phyloP scores from a whole-genome alignment of 805 yeast genomes.

The Metschnikowia orientalis region DNA sequence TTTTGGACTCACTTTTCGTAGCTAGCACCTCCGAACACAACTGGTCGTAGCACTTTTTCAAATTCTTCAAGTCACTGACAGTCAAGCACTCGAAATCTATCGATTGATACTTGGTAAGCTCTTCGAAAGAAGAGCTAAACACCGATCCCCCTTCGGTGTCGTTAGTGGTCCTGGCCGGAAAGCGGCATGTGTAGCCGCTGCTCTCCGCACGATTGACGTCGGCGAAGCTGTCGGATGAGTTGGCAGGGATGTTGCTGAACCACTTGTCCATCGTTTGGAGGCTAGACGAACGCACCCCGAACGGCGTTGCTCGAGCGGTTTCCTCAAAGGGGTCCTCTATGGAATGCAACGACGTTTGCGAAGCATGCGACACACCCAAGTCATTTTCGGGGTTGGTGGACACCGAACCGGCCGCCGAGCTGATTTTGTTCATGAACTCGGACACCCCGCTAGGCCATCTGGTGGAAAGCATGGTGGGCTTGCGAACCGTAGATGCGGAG shows the following conservation, averaged over 20 bases:
- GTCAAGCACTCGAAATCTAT: slow-evolving; percentile 35
- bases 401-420: slow-evolving; percentile 18
- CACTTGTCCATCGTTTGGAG: slow-evolving; percentile 42
- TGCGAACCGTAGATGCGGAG: slow-evolving; percentile 1
- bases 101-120: slow-evolving; percentile 31
- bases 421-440: slow-evolving; percentile 41
- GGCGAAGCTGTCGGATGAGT: slow-evolving; percentile 3
- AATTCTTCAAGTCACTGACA: slow-evolving; percentile 29
- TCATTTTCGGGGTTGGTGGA: slow-evolving; percentile 4
- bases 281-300: slow-evolving; percentile 34
- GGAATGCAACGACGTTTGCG: slow-evolving; percentile 33
- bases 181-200: slow-evolving; percentile 8
- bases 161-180: slow-evolving; percentile 10
- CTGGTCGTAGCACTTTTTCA: slow-evolving; percentile 37
- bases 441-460: slow-evolving; percentile 39
- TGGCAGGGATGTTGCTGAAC: slow-evolving; percentile 32
- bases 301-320: slow-evolving; percentile 22
- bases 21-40: slow-evolving; percentile 25
- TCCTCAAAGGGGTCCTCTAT: slow-evolving; percentile 23
- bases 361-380: slow-evolving; percentile 9
- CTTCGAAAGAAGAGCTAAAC: slow-evolving; percentile 20
- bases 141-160: slow-evolving; percentile 22
- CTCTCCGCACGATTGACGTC: slow-evolving; percentile 7
- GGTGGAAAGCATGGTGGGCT: slow-evolving; percentile 11
- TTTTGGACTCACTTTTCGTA: slow-evolving; percentile 14